phyloP scores from a whole-genome alignment of 805 yeast genomes.

The Jamesozyma rosinii region DNA sequence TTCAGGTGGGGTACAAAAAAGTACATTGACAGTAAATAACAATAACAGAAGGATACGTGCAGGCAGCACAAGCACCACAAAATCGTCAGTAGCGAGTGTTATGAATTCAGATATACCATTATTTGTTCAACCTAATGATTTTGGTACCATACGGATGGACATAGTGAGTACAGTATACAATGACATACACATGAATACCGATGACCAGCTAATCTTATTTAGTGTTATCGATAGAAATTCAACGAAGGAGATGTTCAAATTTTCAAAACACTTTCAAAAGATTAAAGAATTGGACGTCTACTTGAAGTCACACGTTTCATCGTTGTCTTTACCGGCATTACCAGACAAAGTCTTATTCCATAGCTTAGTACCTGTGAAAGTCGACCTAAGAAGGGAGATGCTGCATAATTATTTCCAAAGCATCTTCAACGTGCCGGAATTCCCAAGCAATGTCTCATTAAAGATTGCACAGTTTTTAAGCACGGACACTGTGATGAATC shows the following conservation, averaged over 20 bases:
- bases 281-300: conserved; percentile 53
- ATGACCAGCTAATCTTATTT: conserved; percentile 53
- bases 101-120: conserved; percentile 35
- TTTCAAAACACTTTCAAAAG: conserved; percentile 54
- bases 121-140: conserved; percentile 51
- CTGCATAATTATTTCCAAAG: conserved; percentile 53
- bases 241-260: conserved; percentile 63
- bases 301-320: conserved; percentile 46
- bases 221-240: conserved; percentile 54
- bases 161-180: conserved; percentile 41
- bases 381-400: conserved; percentile 49
- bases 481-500: conserved; percentile 55
- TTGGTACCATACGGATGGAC: conserved; percentile 41
- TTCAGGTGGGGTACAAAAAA: background rate
- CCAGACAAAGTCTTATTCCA: conserved; percentile 60
- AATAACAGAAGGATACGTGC: conserved; percentile 7
- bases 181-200: conserved; percentile 35
- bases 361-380: conserved; percentile 44
- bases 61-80: conserved; percentile 8
- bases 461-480: conserved; percentile 58
- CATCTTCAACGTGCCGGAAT: conserved; percentile 46
- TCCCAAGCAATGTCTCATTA: conserved; percentile 44
- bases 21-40: background rate
- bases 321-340: conserved; percentile 42
- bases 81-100: conserved; percentile 7